Base-by-base conservation (phyloP, 441 rosid species). In the Euphorbia corollata region DNA sequence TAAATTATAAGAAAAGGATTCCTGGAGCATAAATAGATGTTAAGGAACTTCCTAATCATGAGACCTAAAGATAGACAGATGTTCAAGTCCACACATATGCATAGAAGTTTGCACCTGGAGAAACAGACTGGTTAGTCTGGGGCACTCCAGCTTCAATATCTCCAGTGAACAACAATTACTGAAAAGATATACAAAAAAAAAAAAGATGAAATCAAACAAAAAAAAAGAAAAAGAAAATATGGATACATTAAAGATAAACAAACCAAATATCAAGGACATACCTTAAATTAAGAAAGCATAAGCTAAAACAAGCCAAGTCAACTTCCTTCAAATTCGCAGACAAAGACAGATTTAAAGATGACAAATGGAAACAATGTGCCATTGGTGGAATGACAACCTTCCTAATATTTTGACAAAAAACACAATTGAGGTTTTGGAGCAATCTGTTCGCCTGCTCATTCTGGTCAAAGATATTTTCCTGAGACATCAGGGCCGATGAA, bases 101-200 rank as follows among this genome's bases (percentile, higher is more conserved):
- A n/a, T n/a, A n/a, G n/a, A n/a, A n/a, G 36, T 6, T 73, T 27
- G 71, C 78, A 91, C 99, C 98, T 83, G 98, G 73, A 94, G 96
- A 79, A 87, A 90, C 53, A 94, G 89, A 75, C 90, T 91, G n/a
- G 89, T 84, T 83, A 94, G 78, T 75, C 71, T 87, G 59, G 96
- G 97, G 73, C 99, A 94, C 45, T 68, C 65, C 39, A 94, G 97
- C 85, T 83, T 94, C 81, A 94, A 72, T 63, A 80, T 71, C 79
- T 91, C 98, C 92, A 94, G 74, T 65, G 95, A 77, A 79, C 63
- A 78, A 81, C 99, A 94, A 81, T 90, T 86, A 83, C 98, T 94
- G 79, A 30, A 78, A 65, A 32, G 68, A 75, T 73, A 12, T 15
- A 0, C 23, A 61, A 69, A 12, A 19, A 59, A 16, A 43, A 10